Percentiles rank a stretch among this genome's conserved stretches.
phyloP scores from a whole-genome alignment of 306 rosid species.

The Herpetospermum pedunculosum region DNA sequence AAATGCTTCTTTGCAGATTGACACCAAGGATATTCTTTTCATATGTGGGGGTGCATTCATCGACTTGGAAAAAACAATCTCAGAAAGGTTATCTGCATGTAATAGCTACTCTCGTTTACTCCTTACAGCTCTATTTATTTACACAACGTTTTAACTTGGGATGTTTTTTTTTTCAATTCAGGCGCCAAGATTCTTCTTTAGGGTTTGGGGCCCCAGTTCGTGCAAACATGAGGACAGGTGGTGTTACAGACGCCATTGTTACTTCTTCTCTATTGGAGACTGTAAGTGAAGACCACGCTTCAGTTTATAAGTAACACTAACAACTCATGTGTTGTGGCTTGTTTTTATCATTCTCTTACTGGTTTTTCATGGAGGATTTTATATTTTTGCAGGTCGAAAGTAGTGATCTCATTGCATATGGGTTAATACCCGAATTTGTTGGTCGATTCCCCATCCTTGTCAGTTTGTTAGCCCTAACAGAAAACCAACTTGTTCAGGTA shows the following conservation, averaged over 20 bases:
- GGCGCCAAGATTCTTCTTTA: constrained; percentile 91
- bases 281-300: constrained; percentile 33
- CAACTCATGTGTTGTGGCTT: background rate
- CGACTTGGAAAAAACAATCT: constrained; percentile 95
- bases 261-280: constrained; percentile 75
- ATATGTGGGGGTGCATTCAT: constrained; percentile 94
- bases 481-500: constrained; percentile 88
- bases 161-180: constrained; percentile 21
- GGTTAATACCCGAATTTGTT: constrained; percentile 94
- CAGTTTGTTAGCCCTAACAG: constrained; percentile 82
- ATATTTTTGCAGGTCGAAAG: constrained; percentile 71
- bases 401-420: constrained; percentile 87
- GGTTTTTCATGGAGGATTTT: background rate
- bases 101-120: constrained; percentile 5
- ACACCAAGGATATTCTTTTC: constrained; percentile 95
- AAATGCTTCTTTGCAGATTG: constrained; percentile 46
- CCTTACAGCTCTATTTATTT: background rate
- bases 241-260: constrained; percentile 71
- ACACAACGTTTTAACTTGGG: constrained; percentile 5
- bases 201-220: constrained; percentile 97
- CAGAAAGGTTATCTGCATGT: constrained; percentile 64
- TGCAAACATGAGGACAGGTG: constrained; percentile 77
- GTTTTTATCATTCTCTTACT: background rate
- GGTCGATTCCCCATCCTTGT: constrained; percentile 94
- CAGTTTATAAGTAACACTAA: constrained; percentile 12